Evolutionary conservation across 495 filamentous ascomycete genomes (phyloP).

Genomic region (Aspergillus diversus): DNA sequence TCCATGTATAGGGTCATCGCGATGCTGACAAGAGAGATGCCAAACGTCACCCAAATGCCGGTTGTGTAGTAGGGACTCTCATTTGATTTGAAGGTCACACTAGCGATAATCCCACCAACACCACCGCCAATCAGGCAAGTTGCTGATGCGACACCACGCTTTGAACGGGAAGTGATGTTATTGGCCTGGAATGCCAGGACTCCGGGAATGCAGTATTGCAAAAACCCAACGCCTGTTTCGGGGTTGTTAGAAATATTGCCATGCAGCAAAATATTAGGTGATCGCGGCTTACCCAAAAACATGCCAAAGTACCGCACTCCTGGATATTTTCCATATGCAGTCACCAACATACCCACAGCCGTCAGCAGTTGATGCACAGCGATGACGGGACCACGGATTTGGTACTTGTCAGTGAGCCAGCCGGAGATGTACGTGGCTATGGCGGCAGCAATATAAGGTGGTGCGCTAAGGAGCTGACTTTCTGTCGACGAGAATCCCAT

Average conservation of each 20-base stretch:
- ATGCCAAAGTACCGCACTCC: constrained; percentile 20
- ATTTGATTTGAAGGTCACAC: constrained; percentile 23
- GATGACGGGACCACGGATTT: constrained; percentile 20
- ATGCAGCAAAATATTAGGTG: not conserved
- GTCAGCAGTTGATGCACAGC: constrained; percentile 23
- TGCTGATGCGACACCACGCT: constrained; percentile 19
- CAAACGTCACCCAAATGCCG: constrained; percentile 25
- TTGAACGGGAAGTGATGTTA: constrained; percentile 22
- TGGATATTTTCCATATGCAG: constrained; percentile 16
- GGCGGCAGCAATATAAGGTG: constrained; percentile 21
- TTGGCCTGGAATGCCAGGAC: constrained; percentile 22
- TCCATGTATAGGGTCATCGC: constrained; percentile 13
- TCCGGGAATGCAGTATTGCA: constrained; percentile 23
- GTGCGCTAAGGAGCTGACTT: constrained; percentile 20
- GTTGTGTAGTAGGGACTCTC: constrained; percentile 22
- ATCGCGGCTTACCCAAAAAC: constrained; percentile 15
- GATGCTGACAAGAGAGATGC: constrained; percentile 16
- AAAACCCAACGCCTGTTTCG: constrained; percentile 13
- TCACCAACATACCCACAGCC: constrained; percentile 22
- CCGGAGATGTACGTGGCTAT: constrained; percentile 15
- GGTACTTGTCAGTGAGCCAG: constrained; percentile 22
- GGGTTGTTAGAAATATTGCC: not conserved
- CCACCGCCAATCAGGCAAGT: constrained; percentile 24
- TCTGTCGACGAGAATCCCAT: constrained; percentile 19
- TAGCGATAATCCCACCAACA: constrained; percentile 22